Evolutionary conservation across 1,284 basidiomycete genomes (phyloP).

Genomic region (Cutaneotrichosporon mucoides): DNA sequence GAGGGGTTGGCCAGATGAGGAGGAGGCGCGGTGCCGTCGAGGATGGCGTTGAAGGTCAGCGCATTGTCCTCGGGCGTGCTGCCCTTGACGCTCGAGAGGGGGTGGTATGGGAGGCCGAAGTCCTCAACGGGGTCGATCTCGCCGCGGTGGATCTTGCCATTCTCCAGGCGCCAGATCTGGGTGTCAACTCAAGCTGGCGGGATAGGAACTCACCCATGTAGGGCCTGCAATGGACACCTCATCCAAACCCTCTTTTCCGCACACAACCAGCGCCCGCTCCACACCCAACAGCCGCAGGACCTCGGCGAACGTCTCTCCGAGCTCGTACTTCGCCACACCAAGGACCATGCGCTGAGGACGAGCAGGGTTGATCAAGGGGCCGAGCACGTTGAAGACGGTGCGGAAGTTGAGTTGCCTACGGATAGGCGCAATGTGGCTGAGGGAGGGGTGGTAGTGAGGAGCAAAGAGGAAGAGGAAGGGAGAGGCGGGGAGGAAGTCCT

Average conservation of each 20-base stretch:
- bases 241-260: constrained; percentile 85
- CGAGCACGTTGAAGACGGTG: constrained; percentile 94
- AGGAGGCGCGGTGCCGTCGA: constrained; percentile 43
- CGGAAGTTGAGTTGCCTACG: constrained; percentile 87
- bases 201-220: constrained; percentile 59
- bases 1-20: constrained; percentile 42
- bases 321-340: constrained; percentile 77
- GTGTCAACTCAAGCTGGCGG: too few species aligned
- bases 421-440: constrained; percentile 78
- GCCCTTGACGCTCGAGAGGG: constrained; percentile 66
- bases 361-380: constrained; percentile 91
- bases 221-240: constrained; percentile 91
- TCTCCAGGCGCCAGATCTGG: constrained; percentile 52
- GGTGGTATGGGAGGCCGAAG: constrained; percentile 70
- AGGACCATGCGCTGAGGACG: constrained; percentile 79
- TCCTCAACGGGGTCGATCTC: constrained; percentile 51
- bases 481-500: constrained; percentile 53
- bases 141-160: constrained; percentile 47
- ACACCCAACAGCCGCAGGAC: constrained; percentile 62
- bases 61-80: constrained; percentile 67
- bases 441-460: constrained; percentile 84
- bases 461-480: constrained; percentile 93
- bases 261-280: constrained; percentile 83
- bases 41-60: constrained; percentile 51
- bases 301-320: constrained; percentile 81